A percentile compares a stretch with the other conserved stretches of the same genome.
These are phyloP conservation scores for Toxoplasma gondii DNA, from an alignment of 169 alveolate genomes.

Conservation along the genomic window DNA sequence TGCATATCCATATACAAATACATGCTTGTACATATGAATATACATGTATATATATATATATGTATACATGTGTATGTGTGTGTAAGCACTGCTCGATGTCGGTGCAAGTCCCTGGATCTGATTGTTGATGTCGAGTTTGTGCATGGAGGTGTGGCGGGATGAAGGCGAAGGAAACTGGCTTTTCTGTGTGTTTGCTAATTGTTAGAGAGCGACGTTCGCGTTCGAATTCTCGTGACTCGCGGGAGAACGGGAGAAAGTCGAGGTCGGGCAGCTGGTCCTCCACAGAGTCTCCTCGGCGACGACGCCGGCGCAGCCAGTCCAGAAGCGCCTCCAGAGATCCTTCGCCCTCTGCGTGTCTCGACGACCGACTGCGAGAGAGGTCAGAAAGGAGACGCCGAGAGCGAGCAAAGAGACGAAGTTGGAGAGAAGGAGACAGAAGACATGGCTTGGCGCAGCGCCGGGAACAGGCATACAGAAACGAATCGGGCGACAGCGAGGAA, in stretches of 20 bases:
- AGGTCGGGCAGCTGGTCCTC: neutral
- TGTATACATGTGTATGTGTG: too few species aligned
- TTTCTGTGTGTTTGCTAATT: neutral
- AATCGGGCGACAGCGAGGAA: too few species aligned
- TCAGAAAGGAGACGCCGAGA: neutral
- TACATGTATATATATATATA: too few species aligned
- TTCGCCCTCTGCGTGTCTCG: conserved; percentile 30
- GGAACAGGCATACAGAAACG: too few species aligned
- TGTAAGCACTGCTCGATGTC: neutral
- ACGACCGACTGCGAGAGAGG: neutral
- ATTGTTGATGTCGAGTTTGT: too few species aligned
- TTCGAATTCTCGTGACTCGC: neutral
- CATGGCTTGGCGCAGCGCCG: too few species aligned
- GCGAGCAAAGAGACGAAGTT: too few species aligned
- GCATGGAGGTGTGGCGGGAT: too few species aligned
- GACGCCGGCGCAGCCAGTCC: neutral
- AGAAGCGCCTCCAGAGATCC: neutral
- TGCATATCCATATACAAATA: too few species aligned
- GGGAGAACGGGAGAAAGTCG: neutral
- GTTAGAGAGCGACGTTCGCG: neutral
- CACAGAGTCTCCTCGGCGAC: neutral
- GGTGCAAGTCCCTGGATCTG: neutral
- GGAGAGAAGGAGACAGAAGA: too few species aligned
- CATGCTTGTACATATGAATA: too few species aligned
- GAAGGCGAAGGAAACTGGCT: too few species aligned